Evolutionary conservation across 164 flowering plant genomes (phyloP).

Genomic region (Nelumbo lutea): DNA sequence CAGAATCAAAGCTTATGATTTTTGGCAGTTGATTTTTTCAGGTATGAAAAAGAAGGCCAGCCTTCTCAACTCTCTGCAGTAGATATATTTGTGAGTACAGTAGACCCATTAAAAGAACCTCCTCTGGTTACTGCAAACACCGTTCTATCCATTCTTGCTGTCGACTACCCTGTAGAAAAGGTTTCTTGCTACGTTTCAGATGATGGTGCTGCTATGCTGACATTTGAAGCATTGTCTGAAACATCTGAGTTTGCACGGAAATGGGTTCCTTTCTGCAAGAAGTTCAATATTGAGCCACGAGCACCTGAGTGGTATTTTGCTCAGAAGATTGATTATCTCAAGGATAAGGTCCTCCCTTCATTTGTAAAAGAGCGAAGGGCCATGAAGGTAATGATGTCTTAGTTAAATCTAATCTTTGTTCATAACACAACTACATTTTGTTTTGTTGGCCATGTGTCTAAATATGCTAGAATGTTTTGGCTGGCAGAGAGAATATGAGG

Average conservation of each 20-base stretch:
- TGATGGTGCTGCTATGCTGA: conserved; percentile 78
- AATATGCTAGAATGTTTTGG: not conserved
- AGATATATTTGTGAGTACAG: conserved; percentile 67
- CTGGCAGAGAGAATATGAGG: conserved; percentile 72
- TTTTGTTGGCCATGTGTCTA: no score
- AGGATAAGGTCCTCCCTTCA: conserved; percentile 54
- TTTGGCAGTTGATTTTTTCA: conserved; percentile 4
- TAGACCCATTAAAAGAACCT: conserved; percentile 65
- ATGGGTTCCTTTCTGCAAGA: conserved; percentile 77
- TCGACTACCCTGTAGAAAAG: conserved; percentile 68
- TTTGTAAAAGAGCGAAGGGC: conserved; percentile 70
- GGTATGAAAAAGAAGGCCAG: conserved; percentile 68
- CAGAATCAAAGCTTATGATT: not conserved
- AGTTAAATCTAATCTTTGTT: no score
- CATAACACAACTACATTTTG: no score
- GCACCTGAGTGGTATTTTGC: conserved; percentile 68
- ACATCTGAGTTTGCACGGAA: conserved; percentile 68
- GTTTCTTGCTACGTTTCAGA: conserved; percentile 75
- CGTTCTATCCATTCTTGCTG: conserved; percentile 66
- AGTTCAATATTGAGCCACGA: conserved; percentile 63
- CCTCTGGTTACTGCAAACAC: conserved; percentile 75
- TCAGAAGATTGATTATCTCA: conserved; percentile 62
- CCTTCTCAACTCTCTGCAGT: conserved; percentile 51
- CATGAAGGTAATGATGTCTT: conserved; percentile 45
- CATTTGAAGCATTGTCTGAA: conserved; percentile 68